These are phyloP conservation scores for Venturiaceae sp. DNA, from an alignment of 2,329 filamentous ascomycete species.

Conservation along the genomic window DNA sequence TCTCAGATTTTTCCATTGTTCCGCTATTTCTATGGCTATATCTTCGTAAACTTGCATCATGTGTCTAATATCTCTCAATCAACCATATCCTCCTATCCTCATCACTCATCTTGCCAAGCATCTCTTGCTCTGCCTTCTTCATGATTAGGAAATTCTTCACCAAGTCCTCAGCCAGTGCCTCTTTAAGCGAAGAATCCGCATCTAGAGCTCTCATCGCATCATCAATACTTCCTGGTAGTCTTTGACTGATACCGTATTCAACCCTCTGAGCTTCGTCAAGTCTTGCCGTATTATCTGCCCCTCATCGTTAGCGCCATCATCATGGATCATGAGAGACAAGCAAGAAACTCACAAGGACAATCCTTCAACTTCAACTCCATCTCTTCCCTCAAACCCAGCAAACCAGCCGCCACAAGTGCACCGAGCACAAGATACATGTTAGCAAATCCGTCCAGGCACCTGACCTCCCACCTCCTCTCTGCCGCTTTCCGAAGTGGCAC, in stretches of 20 bases:
- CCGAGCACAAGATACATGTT: constrained; percentile 66
- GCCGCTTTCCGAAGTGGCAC: constrained; percentile 59
- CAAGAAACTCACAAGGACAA: constrained; percentile 27
- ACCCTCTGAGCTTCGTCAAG: constrained; percentile 38
- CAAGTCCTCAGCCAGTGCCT: constrained; percentile 38
- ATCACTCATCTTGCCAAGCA: constrained; percentile 40
- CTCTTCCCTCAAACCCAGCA: constrained; percentile 40
- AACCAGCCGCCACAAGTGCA: constrained; percentile 51
- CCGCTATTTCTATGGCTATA: too few relatives aligned
- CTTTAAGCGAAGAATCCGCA: constrained; percentile 36
- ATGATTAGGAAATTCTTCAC: constrained; percentile 47
- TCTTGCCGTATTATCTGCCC: constrained; percentile 38
- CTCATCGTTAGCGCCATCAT: constrained; percentile 3
- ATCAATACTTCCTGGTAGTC: constrained; percentile 44
- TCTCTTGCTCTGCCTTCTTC: constrained; percentile 48
- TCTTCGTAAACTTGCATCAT: too few relatives aligned
- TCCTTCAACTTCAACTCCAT: constrained; percentile 41
- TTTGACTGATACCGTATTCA: constrained; percentile 42
- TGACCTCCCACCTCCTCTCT: constrained; percentile 65
- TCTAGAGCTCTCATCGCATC: constrained; percentile 46
- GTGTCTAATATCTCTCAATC: constrained; percentile 51
- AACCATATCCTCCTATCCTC: constrained; percentile 47
- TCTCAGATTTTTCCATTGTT: too few relatives aligned
- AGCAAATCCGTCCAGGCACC: constrained; percentile 67
- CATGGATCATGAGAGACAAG: neutral